Base-by-base conservation (phyloP, 495 filamentous ascomycete species). In the Penicillium turbatum region DNA sequence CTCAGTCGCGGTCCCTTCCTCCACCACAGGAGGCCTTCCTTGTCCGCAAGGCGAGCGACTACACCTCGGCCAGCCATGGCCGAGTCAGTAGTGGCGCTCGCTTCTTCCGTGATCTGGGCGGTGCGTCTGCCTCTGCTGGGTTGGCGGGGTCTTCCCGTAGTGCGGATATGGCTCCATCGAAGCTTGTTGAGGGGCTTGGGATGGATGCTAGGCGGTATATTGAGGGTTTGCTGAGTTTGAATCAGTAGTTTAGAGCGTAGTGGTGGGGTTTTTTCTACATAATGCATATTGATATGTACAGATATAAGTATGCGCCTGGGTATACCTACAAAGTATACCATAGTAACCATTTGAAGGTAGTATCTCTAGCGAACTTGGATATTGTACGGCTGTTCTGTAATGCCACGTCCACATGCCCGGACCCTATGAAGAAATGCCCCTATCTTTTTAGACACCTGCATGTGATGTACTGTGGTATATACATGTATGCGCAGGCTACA, bases 121-220 rank as follows among this genome's bases (percentile, higher is more conserved):
- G 74, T 9, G 69, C 71, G 3, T 68, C 72, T 31, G 17, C 41
- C 8, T 67, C 69, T 2, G 53, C 54, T 29, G 59, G 61, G 6
- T 43, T 65, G 35, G 48, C 55, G 37, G 38, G 55, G 55, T 61
- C 59, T 40, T 54, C 62, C 52, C 30, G 55, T 34, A 34, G 54
- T 13, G 54, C 55, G 17, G 67, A 83, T 26, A 84, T 82, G 51
- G 82, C 81, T 10, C 81, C 87, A 0, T 79, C 76, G 24, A 80
- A 82, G 51, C 63, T 95, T 51, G 86, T 85, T n/a, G 89, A 92
- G 67, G 91, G 91, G 4, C 85, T 96, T 58, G 91, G 91, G 0
- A 77, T 96, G 52, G 90, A 96, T 80, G 88, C 90, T 36, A 79
- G 85, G 67, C 81, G 81, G 61, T 96, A 96, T 72, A 87, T 96